Percentiles rank a stretch among this genome's conserved stretches.
Evolutionary conservation across 805 yeast species (phyloP).

Genomic region (Candida oleophila): DNA sequence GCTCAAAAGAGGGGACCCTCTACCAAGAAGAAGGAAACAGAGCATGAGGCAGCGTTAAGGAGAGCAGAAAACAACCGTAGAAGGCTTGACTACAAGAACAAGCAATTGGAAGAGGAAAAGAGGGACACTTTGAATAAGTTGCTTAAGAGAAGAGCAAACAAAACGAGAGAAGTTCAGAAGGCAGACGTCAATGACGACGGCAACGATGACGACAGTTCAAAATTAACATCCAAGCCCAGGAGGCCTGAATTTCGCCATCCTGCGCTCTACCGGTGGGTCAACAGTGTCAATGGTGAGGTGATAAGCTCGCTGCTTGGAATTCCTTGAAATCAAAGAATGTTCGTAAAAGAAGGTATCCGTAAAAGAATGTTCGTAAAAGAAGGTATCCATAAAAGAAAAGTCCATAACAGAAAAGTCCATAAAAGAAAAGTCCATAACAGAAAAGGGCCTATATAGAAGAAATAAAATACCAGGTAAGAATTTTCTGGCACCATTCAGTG

Average conservation of each 20-base stretch:
- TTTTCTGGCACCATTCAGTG: too few relatives aligned
- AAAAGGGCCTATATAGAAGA: too few relatives aligned
- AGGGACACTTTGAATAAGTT: conserved; percentile 86
- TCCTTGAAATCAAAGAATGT: background rate
- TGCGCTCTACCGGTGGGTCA: conserved; percentile 44
- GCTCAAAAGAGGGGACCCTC: conserved; percentile 29
- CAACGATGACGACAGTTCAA: conserved; percentile 9
- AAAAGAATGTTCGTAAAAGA: background rate
- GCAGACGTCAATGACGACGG: conserved; percentile 25
- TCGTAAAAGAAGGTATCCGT: background rate
- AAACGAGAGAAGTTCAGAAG: conserved; percentile 47
- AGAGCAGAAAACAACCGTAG: conserved; percentile 87
- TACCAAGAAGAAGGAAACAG: conserved; percentile 63
- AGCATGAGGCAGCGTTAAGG: conserved; percentile 77
- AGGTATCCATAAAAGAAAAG: background rate
- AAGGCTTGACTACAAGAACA: conserved; percentile 79
- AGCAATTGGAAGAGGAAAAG: conserved; percentile 87
- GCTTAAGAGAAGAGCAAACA: conserved; percentile 79
- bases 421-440: background rate
- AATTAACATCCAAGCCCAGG: conserved; percentile 30
- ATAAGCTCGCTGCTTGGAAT: conserved; percentile 14
- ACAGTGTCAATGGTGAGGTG: conserved; percentile 17
- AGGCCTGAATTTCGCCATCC: conserved; percentile 46
- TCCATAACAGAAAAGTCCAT: background rate
- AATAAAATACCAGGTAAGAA: too few relatives aligned